phyloP scores from a whole-genome alignment of 2,329 filamentous ascomycete genomes.

The Macrophomina tecta region DNA sequence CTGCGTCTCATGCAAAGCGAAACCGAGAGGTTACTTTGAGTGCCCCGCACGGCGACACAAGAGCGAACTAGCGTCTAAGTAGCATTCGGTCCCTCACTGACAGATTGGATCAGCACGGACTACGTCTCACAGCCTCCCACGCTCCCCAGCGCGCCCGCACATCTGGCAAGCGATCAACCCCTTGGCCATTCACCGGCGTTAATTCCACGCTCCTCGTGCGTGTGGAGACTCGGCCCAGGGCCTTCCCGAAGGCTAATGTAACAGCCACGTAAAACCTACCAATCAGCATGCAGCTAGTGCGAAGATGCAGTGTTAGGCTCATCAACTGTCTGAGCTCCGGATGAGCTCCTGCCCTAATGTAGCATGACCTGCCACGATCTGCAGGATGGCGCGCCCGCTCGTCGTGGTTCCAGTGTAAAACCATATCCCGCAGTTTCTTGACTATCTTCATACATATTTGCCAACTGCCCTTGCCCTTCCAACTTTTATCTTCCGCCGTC shows the following conservation, averaged over 20 bases:
- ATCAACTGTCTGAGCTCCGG: conserved; percentile 1
- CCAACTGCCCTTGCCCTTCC: no score
- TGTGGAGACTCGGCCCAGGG: background rate
- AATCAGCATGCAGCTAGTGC: background rate
- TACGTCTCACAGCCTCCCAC: background rate
- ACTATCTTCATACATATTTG: no score
- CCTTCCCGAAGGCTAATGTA: background rate
- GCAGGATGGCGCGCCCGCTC: background rate
- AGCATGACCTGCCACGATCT: conserved; percentile 5
- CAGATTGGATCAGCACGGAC: background rate
- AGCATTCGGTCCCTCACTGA: background rate
- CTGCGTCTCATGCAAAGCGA: background rate
- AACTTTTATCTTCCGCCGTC: no score
- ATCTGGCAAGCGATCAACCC: background rate
- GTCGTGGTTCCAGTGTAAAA: background rate
- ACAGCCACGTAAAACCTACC: conserved; percentile 1
- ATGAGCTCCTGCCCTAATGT: background rate
- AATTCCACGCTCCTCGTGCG: background rate
- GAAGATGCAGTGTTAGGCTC: background rate
- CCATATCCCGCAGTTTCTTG: no score
- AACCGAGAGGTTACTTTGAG: background rate
- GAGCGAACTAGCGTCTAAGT: background rate
- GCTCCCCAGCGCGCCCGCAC: background rate
- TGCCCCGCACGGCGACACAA: no score
- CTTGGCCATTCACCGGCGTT: background rate